Base-by-base conservation (phyloP, 1,284 basidiomycete species). In the Ceratobasidium sp. region DNA sequence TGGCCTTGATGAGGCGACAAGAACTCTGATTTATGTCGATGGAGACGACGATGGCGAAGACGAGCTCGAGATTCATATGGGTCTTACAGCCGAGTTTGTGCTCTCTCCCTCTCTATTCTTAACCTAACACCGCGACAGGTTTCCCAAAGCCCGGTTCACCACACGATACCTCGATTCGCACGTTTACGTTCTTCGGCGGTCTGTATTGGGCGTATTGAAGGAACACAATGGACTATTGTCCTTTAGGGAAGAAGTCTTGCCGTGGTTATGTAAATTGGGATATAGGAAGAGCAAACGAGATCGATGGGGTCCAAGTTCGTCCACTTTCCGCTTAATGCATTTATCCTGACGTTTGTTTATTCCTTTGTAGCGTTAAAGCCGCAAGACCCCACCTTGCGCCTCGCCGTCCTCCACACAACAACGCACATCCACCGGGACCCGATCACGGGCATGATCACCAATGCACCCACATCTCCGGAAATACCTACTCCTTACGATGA, bases 201-300 rank as follows among this genome's bases (percentile, higher is more conserved):
- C 89, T 13, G 85, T 96, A 2, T 83, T 96, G n/a, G 90, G 94
- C 16, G 83, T 97, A 41, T 85, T 88, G 13, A 79, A 81, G 2
- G 85, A 89, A 77, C 92, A 92, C 78, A 82, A 83, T 8, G 86
- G 89, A 77, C 85, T 95, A 49, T 89, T 93, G 66, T 95, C 93
- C 16, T 86, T 97, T 75, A 85, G 90, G 68, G 92, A 96, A 81
- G 94, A 96, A 77, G 93, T 96, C 78, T 82, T 97, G 7, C 95
- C 95, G 0, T 96, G 94, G 93, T 81, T 96, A 56, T 91, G 93
- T 83, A 95, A 94, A 81, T 84, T 92, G 7, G 91, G 92, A 76
- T 95, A 94, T 80, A 82, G 84, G 76, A 54, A 68, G 64, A 74
- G 72, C 49, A 76, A 74, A 51, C 68, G 63, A 19, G 58, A 66